phyloP scores from a whole-genome alignment of 352 stramenopile species.

The Phytophthora tentaculata region DNA sequence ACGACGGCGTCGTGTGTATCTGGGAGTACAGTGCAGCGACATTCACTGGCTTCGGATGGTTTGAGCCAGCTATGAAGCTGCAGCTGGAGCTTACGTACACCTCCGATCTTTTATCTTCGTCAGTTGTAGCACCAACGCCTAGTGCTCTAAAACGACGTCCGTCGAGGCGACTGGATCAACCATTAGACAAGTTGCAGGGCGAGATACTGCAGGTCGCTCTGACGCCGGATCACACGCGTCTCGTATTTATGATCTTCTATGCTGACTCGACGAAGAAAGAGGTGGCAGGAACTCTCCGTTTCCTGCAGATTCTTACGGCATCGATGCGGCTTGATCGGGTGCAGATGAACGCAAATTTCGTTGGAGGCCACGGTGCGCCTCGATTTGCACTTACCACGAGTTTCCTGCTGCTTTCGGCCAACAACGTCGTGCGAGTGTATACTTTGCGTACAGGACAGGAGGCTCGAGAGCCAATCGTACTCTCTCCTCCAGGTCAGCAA shows the following conservation, averaged over 20 bases:
- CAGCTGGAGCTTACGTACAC: conserved; percentile 37
- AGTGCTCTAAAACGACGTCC: conserved; percentile 7
- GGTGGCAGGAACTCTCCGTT: conserved; percentile 31
- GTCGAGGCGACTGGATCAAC: background rate
- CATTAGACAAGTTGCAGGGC: conserved; percentile 4
- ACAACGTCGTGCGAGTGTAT: conserved; percentile 42
- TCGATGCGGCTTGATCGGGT: conserved; percentile 31
- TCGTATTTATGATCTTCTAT: conserved; percentile 57
- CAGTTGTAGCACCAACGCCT: background rate
- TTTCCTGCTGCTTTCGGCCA: conserved; percentile 43
- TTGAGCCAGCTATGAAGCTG: conserved; percentile 31
- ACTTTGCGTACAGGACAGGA: conserved; percentile 33
- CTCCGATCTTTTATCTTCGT: background rate
- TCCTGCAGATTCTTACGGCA: conserved; percentile 42
- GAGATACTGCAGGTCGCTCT: conserved; percentile 55
- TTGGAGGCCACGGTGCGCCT: conserved; percentile 33
- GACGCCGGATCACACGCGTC: conserved; percentile 34
- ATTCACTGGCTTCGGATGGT: conserved; percentile 58
- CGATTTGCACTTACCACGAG: conserved; percentile 46
- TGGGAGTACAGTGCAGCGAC: conserved; percentile 48
- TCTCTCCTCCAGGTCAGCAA: conserved; percentile 19
- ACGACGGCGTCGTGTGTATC: conserved; percentile 37
- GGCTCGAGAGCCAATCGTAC: conserved; percentile 26
- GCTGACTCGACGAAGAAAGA: conserved; percentile 29
- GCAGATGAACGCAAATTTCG: conserved; percentile 35